Conservation (phyloP, 2,329 filamentous ascomycete genomes). For the Pseudogymnoascus sp. region DNA sequence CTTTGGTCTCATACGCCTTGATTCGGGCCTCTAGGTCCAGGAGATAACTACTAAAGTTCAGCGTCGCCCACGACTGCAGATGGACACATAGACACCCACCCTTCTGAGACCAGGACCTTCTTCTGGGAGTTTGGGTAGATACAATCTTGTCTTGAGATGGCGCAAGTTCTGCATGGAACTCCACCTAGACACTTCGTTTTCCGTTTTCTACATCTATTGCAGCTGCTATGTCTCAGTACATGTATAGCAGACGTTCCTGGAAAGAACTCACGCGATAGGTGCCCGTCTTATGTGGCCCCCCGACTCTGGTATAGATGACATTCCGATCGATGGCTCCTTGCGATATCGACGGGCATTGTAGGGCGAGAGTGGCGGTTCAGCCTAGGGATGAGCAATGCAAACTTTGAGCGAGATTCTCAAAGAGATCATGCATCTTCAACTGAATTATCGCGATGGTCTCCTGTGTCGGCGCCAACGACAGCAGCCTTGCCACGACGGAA, state of each 20-base stretch:
- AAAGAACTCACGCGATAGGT: neutral
- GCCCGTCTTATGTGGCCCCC: neutral
- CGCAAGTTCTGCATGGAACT: constrained; percentile 18
- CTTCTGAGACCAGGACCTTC: constrained; percentile 18
- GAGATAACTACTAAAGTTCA: constrained; percentile 17
- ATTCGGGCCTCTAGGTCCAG: constrained; percentile 17
- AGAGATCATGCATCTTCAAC: neutral
- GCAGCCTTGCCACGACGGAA: neutral
- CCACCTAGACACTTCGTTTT: constrained; percentile 22
- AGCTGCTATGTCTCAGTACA: constrained; percentile 13
- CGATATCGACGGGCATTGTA: constrained; percentile 7
- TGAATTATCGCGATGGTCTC: neutral
- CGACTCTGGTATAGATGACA: neutral
- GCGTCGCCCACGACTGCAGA: neutral
- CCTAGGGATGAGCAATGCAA: neutral
- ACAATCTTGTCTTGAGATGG: constrained; percentile 14
- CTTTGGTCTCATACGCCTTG: constrained; percentile 16
- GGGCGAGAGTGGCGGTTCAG: neutral
- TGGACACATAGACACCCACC: constrained; percentile 11
- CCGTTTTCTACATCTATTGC: constrained; percentile 19
- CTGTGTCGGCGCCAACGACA: neutral
- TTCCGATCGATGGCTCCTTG: constrained; percentile 7
- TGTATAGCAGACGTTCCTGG: neutral
- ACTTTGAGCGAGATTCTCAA: neutral
- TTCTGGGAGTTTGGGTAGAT: constrained; percentile 18